Evolutionary conservation across 768 basidiomycete genomes (phyloP).

Genomic region (Amanita subjunquillea): DNA sequence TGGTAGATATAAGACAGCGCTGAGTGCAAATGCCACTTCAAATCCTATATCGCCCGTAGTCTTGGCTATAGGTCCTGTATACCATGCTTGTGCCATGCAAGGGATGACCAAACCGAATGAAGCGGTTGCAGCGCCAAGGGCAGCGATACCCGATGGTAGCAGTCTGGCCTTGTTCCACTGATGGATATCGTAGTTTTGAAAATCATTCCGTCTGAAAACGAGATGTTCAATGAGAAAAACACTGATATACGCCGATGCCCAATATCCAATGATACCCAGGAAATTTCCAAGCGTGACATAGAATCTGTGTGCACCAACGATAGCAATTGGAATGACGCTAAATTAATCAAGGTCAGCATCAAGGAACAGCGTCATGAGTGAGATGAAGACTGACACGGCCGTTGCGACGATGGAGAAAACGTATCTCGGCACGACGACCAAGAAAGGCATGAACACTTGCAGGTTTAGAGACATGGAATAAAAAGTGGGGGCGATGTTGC

Average conservation of each 20-base stretch:
- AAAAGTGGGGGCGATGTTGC: slow-evolving; percentile 74
- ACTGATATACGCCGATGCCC: slow-evolving; percentile 49
- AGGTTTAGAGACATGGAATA: slow-evolving; percentile 73
- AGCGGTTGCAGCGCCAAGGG: slow-evolving; percentile 39
- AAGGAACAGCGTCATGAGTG: not conserved
- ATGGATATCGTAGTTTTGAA: slow-evolving; percentile 38
- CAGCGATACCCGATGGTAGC: slow-evolving; percentile 63
- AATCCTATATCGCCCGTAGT: slow-evolving; percentile 76
- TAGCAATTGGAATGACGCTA: slow-evolving; percentile 64
- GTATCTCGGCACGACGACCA: slow-evolving; percentile 60
- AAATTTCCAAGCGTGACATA: slow-evolving; percentile 65
- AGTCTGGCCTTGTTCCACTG: slow-evolving; percentile 46
- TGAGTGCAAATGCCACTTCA: slow-evolving; percentile 53
- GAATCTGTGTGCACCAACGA: slow-evolving; percentile 67
- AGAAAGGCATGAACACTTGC: slow-evolving; percentile 55
- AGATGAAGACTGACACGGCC: slow-evolving; percentile 42
- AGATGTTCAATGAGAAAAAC: slow-evolving; percentile 64
- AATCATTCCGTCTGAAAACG: slow-evolving; percentile 47
- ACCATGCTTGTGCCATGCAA: slow-evolving; percentile 72
- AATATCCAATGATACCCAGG: slow-evolving; percentile 65
- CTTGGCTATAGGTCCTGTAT: slow-evolving; percentile 60
- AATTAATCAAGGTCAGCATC: not conserved
- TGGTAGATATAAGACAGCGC: slow-evolving; percentile 44
- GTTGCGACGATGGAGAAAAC: slow-evolving; percentile 65
- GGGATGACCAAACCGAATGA: slow-evolving; percentile 54